Conservation (phyloP, 768 basidiomycete species). For the Lactarius indigo region DNA sequence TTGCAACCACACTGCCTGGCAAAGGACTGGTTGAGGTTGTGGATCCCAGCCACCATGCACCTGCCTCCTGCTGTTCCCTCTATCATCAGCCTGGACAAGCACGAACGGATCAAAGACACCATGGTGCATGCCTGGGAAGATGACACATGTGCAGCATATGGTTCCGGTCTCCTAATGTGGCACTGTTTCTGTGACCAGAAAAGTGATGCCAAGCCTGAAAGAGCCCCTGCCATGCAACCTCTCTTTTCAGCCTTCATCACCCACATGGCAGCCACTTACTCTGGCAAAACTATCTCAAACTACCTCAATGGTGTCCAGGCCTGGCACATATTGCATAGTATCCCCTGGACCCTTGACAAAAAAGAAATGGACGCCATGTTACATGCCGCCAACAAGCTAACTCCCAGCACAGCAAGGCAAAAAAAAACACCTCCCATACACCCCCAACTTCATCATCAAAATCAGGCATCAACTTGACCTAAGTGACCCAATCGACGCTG, state of each 20-base stretch:
- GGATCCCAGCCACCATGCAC: too few species aligned
- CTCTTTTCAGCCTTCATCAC: conserved; percentile 31
- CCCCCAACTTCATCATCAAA: conserved; percentile 26
- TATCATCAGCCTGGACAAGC: too few species aligned
- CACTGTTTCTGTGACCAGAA: conserved; percentile 40
- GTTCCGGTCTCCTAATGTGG: conserved; percentile 34
- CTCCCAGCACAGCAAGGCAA: conserved; percentile 34
- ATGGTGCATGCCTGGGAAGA: too few species aligned
- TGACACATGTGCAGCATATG: too few species aligned
- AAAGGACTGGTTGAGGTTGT: too few species aligned
- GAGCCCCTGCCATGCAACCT: conserved; percentile 30
- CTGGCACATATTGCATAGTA: conserved; percentile 46
- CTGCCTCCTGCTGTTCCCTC: fast-evolving
- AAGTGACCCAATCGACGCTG: conserved; percentile 32
- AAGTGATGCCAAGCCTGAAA: conserved; percentile 32
- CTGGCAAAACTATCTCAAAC: conserved; percentile 35
- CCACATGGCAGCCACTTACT: conserved; percentile 31
- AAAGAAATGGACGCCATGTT: conserved; percentile 32
- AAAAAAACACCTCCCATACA: conserved; percentile 34
- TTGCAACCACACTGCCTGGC: conserved; percentile 25
- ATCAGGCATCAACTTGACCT: conserved; percentile 31
- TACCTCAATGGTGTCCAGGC: conserved; percentile 39
- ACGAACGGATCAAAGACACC: too few species aligned
- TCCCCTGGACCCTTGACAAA: conserved; percentile 32
- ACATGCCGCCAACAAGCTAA: conserved; percentile 30